Evolutionary conservation across 1,284 basidiomycete species (phyloP).

Genomic region (Rhodotorula sp.): DNA sequence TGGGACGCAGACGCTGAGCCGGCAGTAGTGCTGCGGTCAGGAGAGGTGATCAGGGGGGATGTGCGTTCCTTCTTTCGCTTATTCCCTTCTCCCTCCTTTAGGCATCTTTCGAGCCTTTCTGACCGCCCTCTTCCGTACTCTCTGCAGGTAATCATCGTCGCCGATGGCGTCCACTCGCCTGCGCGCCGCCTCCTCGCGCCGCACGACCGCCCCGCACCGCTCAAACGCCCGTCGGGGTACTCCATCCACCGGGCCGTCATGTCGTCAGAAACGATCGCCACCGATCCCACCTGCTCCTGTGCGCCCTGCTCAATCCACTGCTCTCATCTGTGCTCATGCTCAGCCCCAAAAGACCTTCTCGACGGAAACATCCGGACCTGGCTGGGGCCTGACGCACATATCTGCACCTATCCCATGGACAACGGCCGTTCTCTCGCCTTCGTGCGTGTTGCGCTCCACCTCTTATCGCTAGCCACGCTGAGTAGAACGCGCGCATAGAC

Average conservation of each 20-base stretch:
- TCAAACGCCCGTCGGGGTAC: slow-evolving; percentile 1
- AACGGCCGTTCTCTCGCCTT: slow-evolving; percentile 24
- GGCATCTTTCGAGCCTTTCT: too few relatives aligned
- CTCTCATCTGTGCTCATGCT: neutral
- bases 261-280: neutral
- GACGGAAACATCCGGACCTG: slow-evolving; percentile 34
- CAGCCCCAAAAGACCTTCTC: slow-evolving; percentile 9
- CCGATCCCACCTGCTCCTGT: slow-evolving; percentile 5
- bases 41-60: slow-evolving; percentile 20
- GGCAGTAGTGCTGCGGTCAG: slow-evolving; percentile 4
- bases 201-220: neutral
- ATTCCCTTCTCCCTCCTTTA: too few relatives aligned
- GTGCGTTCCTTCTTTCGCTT: neutral
- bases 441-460: neutral
- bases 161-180: slow-evolving; percentile 25
- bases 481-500: slow-evolving; percentile 1
- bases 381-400: slow-evolving; percentile 26
- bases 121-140: too few relatives aligned
- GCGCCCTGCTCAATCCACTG: neutral
- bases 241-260: slow-evolving; percentile 18
- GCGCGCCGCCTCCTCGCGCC: slow-evolving; percentile 17
- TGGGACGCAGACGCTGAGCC: slow-evolving; percentile 24
- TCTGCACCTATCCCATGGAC: slow-evolving; percentile 28
- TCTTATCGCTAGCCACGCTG: too few relatives aligned
- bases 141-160: slow-evolving; percentile 25